A percentile compares a stretch with the other conserved stretches of the same genome.
Conservation (phyloP, 2,329 filamentous ascomycete species). For the Colletotrichum simmondsii region DNA sequence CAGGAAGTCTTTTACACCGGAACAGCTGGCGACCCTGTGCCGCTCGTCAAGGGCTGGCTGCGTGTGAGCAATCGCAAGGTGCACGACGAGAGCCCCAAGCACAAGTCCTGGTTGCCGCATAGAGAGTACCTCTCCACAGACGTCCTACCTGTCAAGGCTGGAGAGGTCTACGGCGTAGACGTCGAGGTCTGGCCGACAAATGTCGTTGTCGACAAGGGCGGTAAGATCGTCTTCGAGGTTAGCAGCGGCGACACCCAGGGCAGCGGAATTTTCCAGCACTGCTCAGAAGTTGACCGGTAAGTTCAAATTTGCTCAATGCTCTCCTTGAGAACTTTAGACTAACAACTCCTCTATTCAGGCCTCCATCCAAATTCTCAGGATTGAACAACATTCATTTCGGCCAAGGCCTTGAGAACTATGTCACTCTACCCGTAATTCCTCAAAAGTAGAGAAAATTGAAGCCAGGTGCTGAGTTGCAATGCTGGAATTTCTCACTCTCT, state of each 20-base stretch:
- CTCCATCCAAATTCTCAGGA: constrained; percentile 50
- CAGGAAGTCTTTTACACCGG: constrained; percentile 73
- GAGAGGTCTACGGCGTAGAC: constrained; percentile 68
- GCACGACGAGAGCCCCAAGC: constrained; percentile 59
- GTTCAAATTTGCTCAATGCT: constrained; percentile 44
- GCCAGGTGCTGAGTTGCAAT: too few relatives aligned
- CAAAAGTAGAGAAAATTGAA: background rate
- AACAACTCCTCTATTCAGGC: constrained; percentile 59
- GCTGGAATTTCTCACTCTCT: too few relatives aligned
- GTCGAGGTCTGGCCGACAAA: constrained; percentile 75
- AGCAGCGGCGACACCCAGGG: constrained; percentile 69
- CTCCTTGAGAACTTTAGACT: constrained; percentile 44
- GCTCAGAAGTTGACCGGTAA: constrained; percentile 58
- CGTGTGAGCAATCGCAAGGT: constrained; percentile 67
- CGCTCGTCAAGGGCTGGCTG: constrained; percentile 73
- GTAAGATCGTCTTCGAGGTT: constrained; percentile 66
- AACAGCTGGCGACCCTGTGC: constrained; percentile 72
- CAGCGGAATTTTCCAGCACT: constrained; percentile 66
- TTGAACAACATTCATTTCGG: constrained; percentile 66
- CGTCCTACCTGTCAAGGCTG: constrained; percentile 62
- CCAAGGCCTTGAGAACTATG: constrained; percentile 58
- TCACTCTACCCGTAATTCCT: constrained; percentile 64
- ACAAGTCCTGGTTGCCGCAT: constrained; percentile 65
- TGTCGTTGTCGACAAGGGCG: constrained; percentile 60
- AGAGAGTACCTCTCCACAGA: constrained; percentile 69